Conservation (phyloP, 2,329 filamentous ascomycete genomes). For the Fusarium chuoi region DNA sequence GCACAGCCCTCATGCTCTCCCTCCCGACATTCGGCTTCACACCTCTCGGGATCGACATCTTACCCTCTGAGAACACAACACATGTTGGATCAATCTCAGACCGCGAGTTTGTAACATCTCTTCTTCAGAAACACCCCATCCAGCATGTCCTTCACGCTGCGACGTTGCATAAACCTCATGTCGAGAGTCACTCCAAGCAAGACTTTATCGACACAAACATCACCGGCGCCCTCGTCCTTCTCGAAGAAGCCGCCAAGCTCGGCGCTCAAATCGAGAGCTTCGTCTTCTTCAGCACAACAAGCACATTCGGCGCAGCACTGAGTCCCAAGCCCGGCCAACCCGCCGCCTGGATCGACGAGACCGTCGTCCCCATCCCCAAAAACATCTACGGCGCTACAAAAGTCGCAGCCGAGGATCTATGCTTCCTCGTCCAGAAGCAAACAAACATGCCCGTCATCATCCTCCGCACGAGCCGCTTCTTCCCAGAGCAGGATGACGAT, state of each 20-base stretch:
- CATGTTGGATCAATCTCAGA: slow-evolving; percentile 52
- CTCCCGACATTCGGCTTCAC: slow-evolving; percentile 52
- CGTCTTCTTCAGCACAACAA: slow-evolving; percentile 59
- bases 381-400: slow-evolving; percentile 63
- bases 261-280: slow-evolving; percentile 50
- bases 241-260: slow-evolving; percentile 51
- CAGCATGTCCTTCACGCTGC: slow-evolving; percentile 57
- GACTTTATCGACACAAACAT: slow-evolving; percentile 59
- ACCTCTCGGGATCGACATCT: slow-evolving; percentile 57
- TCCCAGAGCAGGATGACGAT: slow-evolving; percentile 60
- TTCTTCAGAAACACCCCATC: slow-evolving; percentile 50
- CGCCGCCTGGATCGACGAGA: slow-evolving; percentile 58
- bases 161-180: slow-evolving; percentile 60
- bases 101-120: slow-evolving; percentile 44
- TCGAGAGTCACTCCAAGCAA: slow-evolving; percentile 56
- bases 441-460: slow-evolving; percentile 54
- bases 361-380: slow-evolving; percentile 54
- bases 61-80: slow-evolving; percentile 51
- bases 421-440: slow-evolving; percentile 53
- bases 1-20: slow-evolving; percentile 57
- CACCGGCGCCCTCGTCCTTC: slow-evolving; percentile 54
- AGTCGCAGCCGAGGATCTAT: slow-evolving; percentile 59
- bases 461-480: slow-evolving; percentile 60
- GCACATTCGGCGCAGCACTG: slow-evolving; percentile 55
- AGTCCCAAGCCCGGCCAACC: slow-evolving; percentile 49